Evolutionary conservation across 2,329 filamentous ascomycete genomes (phyloP).

Genomic region (Pyrenochaeta sp.): DNA sequence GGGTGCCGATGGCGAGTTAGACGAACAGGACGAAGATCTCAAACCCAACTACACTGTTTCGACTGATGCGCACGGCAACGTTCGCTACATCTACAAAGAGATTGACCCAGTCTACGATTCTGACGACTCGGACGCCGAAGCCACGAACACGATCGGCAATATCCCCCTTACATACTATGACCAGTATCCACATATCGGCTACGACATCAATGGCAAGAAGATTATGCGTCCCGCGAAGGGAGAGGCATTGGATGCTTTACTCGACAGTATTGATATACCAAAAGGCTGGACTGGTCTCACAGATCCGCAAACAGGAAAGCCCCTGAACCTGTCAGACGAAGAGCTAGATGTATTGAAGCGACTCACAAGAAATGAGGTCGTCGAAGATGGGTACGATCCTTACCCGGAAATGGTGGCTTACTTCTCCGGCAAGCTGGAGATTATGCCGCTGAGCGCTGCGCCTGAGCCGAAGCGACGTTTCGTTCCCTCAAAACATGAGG

Average conservation of each 20-base stretch:
- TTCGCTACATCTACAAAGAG: conserved; percentile 90
- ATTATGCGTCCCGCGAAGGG: conserved; percentile 96
- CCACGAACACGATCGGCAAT: conserved; percentile 90
- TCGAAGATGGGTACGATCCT: conserved; percentile 88
- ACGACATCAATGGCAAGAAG: conserved; percentile 98
- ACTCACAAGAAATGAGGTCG: conserved; percentile 87
- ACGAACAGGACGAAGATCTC: conserved; percentile 40
- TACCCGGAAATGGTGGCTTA: conserved; percentile 95
- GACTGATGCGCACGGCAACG: conserved; percentile 88
- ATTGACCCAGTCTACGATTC: conserved; percentile 96
- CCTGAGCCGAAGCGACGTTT: conserved; percentile 97
- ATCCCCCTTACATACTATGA: conserved; percentile 97
- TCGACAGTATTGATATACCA: conserved; percentile 96
- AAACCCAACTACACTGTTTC: conserved; percentile 67
- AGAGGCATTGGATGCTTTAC: conserved; percentile 87
- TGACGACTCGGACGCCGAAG: conserved; percentile 86
- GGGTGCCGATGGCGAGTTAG: conserved; percentile 32
- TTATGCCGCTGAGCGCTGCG: conserved; percentile 93
- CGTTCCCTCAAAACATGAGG: conserved; percentile 94
- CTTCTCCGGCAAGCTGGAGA: conserved; percentile 88
- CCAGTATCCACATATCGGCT: conserved; percentile 96
- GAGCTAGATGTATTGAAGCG: conserved; percentile 89
- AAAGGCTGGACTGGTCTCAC: conserved; percentile 97
- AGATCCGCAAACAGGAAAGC: conserved; percentile 92
- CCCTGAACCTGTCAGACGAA: conserved; percentile 83